Conservation (phyloP, 306 rosid genomes). For the Vigna radiata region DNA sequence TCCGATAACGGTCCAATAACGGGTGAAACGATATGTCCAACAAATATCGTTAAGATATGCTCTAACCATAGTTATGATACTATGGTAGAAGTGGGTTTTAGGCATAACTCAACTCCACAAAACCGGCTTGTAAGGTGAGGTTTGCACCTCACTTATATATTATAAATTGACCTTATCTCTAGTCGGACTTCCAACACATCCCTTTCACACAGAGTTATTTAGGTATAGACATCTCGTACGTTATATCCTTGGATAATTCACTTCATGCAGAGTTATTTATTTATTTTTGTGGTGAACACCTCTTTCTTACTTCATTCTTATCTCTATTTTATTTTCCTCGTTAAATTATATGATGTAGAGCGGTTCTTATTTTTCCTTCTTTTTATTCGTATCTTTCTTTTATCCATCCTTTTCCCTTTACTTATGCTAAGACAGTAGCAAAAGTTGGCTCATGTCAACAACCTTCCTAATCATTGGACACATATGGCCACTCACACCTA, state of each 20-base stretch:
- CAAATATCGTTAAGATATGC: too few species aligned
- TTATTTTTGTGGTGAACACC: not conserved
- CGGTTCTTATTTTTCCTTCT: not conserved
- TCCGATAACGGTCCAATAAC: too few species aligned
- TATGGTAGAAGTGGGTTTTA: too few species aligned
- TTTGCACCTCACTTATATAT: too few species aligned
- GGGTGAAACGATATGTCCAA: too few species aligned
- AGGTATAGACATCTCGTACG: too few species aligned
- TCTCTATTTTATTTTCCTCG: not conserved
- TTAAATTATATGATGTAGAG: not conserved
- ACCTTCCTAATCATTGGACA: slow-evolving; percentile 30
- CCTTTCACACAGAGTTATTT: too few species aligned
- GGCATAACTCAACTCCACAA: too few species aligned
- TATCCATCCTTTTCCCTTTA: not conserved
- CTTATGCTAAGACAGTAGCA: not conserved
- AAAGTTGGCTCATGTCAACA: slow-evolving; percentile 23
- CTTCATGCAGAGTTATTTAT: not conserved
- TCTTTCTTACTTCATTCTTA: not conserved
- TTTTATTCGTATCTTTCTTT: not conserved
- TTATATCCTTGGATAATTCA: not conserved
- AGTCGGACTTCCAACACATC: too few species aligned
- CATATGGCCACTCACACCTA: slow-evolving; percentile 1
- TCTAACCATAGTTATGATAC: too few species aligned
- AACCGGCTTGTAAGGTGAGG: too few species aligned
- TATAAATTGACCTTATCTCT: too few species aligned